Percentiles rank a stretch among this genome's conserved stretches.
Conservation (phyloP, 202 grass and related monocot genomes). For the Panicum virgatum region DNA sequence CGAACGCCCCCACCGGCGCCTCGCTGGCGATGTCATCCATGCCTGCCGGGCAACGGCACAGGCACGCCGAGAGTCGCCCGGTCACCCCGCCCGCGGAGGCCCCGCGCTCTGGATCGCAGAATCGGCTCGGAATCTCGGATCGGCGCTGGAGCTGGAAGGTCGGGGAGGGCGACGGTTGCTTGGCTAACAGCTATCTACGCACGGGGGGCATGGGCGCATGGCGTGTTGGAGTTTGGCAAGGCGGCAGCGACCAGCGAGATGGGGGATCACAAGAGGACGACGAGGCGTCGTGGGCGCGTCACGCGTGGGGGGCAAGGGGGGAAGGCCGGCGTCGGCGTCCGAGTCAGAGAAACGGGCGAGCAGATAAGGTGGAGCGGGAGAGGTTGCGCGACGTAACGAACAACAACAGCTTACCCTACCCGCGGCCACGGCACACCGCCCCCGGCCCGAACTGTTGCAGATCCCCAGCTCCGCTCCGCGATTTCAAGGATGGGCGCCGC, state of each 20-base stretch:
- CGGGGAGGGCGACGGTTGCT: background rate
- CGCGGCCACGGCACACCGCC: background rate
- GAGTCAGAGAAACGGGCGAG: conserved; percentile 9
- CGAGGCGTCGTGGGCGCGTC: conserved; percentile 13
- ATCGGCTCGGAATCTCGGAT: background rate
- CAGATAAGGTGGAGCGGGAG: conserved; percentile 1
- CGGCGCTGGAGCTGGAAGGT: background rate
- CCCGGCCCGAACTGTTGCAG: background rate
- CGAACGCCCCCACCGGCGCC: conserved; percentile 63
- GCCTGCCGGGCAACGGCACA: background rate
- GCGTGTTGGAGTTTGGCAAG: conserved; percentile 34
- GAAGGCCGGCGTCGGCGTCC: background rate
- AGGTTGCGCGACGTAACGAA: conserved; percentile 16
- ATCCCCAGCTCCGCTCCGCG: background rate
- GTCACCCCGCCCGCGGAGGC: background rate
- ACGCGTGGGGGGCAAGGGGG: conserved; percentile 14
- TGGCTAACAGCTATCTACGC: conserved; percentile 16
- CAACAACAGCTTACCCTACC: background rate
- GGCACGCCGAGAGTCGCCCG: background rate
- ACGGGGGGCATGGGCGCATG: conserved; percentile 18
- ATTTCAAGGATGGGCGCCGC: background rate
- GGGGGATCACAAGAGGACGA: conserved; percentile 16
- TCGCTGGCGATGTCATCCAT: conserved; percentile 64
- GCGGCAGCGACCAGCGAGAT: background rate
- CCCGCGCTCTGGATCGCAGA: background rate